Conservation (phyloP, 2,329 filamentous ascomycete species). For the Metarhizium guizhouense region DNA sequence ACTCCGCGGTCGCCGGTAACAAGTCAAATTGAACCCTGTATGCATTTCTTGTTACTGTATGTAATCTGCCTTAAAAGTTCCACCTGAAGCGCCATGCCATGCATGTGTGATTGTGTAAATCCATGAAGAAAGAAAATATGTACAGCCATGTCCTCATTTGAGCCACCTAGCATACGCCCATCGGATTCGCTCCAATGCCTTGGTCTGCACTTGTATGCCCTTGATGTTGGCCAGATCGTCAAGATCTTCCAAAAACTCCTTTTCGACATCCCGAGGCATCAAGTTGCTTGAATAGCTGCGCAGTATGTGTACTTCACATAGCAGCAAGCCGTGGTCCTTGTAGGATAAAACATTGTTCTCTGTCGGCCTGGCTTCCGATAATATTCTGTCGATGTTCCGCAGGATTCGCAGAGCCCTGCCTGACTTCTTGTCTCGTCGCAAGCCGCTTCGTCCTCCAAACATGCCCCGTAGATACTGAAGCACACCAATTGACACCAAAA, state of each 20-base stretch:
- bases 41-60: not conserved
- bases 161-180: constrained; percentile 86
- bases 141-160: constrained; percentile 15
- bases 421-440: constrained; percentile 54
- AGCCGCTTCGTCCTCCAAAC: constrained; percentile 62
- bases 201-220: constrained; percentile 68
- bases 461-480: constrained; percentile 61
- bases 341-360: constrained; percentile 72
- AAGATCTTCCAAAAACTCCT: constrained; percentile 83
- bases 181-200: constrained; percentile 71
- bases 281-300: constrained; percentile 50
- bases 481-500: constrained; percentile 74
- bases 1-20: not conserved
- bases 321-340: constrained; percentile 81
- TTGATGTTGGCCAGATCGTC: constrained; percentile 77
- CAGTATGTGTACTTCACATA: constrained; percentile 84
- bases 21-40: not conserved
- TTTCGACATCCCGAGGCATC: constrained; percentile 65
- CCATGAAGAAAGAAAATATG: not conserved
- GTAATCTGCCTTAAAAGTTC: not conserved
- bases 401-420: constrained; percentile 68
- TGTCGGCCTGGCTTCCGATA: constrained; percentile 59
- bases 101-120: not conserved
- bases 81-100: not conserved
- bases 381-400: constrained; percentile 78